Evolutionary conservation across 2,329 filamentous ascomycete genomes (phyloP), one percentile per base, ranked within the genome.

Genomic region (Xylaria sp.): DNA sequence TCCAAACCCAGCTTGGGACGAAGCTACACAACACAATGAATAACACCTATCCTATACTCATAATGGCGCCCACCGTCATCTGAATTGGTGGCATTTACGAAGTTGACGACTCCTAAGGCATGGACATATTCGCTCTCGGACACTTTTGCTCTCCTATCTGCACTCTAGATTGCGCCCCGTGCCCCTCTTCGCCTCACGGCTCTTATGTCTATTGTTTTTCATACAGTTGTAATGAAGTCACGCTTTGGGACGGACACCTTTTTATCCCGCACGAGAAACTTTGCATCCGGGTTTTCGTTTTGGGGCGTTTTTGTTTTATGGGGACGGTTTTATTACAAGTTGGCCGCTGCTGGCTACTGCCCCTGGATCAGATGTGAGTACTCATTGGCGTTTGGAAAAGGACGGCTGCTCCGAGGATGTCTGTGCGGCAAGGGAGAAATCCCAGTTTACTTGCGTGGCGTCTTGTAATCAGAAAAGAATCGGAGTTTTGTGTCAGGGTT

Each of bases 1-100:
- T 75, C 74, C 31, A 82, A 53, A 70, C 79, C 80, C 49, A 69
- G 68, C 49, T 68, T 80, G 58, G 77, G 76, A 67, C 79, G 78
- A 64, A 81, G 77, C 66, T 79, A 76, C 69, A 80, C 75, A 51
- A 79, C 59, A 31, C 39, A 65, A 63, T 57, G 57, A 59, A 47
- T 13, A 44, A 38, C 17, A 50, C 25, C 38, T 39, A 22, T 42
- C 42, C 42, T 51, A 58, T 55, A 13, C 51, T 53, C 22, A 56
- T 49, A 57, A 54, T 17, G 44, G 44, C 44, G 5, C 33, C 77
- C 50, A 73, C 72, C 42, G 79, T 81, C 67, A 59, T 53, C 39
- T 38, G 33, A 62, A 51, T 47, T 62, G 54, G 61, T 53, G 68
- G 63, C n/a, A 53, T 64, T 66, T 55, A 70, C 63, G 68, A 69